phyloP scores from a whole-genome alignment of 208 protist species.

The Acanthamoeba healyi region DNA sequence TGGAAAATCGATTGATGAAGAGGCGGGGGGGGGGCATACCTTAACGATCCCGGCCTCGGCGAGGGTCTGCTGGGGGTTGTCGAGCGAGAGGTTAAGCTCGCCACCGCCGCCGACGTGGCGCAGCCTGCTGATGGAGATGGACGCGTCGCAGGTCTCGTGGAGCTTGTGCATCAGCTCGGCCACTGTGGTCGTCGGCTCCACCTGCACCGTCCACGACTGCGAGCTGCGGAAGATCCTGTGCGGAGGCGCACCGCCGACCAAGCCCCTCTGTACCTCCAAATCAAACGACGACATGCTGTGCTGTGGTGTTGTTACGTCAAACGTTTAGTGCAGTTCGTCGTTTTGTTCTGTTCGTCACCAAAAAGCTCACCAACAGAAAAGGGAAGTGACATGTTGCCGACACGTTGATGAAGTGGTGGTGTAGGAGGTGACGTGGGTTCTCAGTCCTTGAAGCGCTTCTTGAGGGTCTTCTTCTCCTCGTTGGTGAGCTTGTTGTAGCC shows the following conservation, averaged over 20 bases:
- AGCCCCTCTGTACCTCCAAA: neutral
- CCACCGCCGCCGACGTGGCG: neutral
- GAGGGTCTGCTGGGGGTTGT: neutral
- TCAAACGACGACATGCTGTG: too few species aligned
- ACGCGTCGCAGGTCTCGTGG: neutral
- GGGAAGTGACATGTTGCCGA: too few species aligned
- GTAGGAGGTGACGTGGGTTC: too few species aligned
- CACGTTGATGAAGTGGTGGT: too few species aligned
- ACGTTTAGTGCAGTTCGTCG: too few species aligned
- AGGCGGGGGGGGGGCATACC: neutral
- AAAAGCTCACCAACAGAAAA: too few species aligned
- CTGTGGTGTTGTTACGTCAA: too few species aligned
- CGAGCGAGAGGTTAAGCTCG: neutral
- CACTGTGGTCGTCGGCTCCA: neutral
- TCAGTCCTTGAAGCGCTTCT: slow-evolving; percentile 72
- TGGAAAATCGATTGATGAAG: neutral
- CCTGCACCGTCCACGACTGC: neutral
- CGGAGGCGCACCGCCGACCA: neutral
- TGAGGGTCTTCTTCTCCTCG: slow-evolving; percentile 74
- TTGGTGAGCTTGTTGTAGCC: slow-evolving; percentile 76
- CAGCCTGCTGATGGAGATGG: neutral
- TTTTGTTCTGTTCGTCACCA: too few species aligned
- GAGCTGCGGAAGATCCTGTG: neutral
- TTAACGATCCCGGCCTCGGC: neutral
- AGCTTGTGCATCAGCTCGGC: neutral